Evolutionary conservation across 2,329 filamentous ascomycete species (phyloP).

Genomic region (Paecilomyces variotii): DNA sequence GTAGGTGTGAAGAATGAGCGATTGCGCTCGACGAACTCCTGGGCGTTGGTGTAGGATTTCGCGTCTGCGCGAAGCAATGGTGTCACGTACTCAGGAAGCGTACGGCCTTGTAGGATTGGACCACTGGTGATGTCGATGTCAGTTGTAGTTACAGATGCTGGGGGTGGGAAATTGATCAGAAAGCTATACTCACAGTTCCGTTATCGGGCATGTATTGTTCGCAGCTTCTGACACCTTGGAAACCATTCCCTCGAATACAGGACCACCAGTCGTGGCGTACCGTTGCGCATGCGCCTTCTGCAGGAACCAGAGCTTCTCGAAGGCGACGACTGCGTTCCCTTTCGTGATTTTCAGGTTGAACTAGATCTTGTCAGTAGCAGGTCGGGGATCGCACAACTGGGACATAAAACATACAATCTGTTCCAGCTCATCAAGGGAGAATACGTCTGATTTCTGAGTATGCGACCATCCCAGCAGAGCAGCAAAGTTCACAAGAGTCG

Average conservation of each 20-base stretch:
- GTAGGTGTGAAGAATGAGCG: constrained; percentile 48
- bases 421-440: constrained; percentile 63
- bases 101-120: constrained; percentile 22
- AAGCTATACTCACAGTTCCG: constrained; percentile 21
- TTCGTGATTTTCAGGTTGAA: constrained; percentile 85
- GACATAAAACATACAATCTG: constrained; percentile 46
- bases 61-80: constrained; percentile 47
- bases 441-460: constrained; percentile 57
- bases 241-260: constrained; percentile 33
- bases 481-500: constrained; percentile 69
- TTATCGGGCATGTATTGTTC: constrained; percentile 12
- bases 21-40: constrained; percentile 49
- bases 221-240: constrained; percentile 22
- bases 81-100: constrained; percentile 41
- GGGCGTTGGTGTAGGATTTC: constrained; percentile 50
- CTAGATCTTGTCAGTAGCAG: constrained; percentile 33
- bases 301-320: constrained; percentile 71
- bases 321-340: constrained; percentile 76
- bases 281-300: constrained; percentile 61
- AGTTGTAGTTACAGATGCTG: neutral
- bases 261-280: constrained; percentile 39
- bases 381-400: neutral
- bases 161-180: no score
- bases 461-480: constrained; percentile 80
- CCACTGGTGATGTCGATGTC: constrained; percentile 12